Percentiles rank a stretch among this genome's conserved stretches.
Conservation (phyloP, 192 early-diverging fungal genomes). For the Umbelopsis sp. region DNA sequence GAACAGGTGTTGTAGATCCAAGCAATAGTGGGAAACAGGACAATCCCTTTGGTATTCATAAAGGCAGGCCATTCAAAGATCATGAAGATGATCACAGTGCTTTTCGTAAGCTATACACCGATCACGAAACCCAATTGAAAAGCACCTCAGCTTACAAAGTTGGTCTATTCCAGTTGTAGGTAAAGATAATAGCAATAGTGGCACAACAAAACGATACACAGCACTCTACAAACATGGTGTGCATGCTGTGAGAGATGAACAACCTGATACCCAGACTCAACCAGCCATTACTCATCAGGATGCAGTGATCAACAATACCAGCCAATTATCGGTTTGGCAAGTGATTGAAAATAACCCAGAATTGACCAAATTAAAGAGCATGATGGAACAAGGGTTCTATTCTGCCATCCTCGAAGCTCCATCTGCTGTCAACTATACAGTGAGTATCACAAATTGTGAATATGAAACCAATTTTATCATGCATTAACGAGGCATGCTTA, state of each 20-base stretch:
- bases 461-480: not conserved
- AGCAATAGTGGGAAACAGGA: not conserved
- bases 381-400: not conserved
- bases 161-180: too few species aligned
- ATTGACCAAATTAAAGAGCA: not conserved
- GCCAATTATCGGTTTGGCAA: not conserved
- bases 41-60: not conserved
- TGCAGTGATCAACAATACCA: not conserved
- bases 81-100: not conserved
- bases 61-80: not conserved
- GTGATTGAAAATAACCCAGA: not conserved
- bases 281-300: too few species aligned
- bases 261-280: too few species aligned
- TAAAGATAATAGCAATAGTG: too few species aligned
- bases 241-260: too few species aligned
- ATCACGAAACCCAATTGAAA: not conserved
- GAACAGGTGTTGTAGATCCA: not conserved
- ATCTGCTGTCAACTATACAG: not conserved
- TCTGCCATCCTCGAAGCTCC: not conserved
- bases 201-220: too few species aligned
- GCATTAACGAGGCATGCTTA: not conserved
- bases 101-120: not conserved
- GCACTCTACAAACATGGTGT: too few species aligned
- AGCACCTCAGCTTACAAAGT: too few species aligned
- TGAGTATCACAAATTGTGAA: not conserved